Conservation (phyloP, 331 rosid genomes). For the Dryas integrifolia region DNA sequence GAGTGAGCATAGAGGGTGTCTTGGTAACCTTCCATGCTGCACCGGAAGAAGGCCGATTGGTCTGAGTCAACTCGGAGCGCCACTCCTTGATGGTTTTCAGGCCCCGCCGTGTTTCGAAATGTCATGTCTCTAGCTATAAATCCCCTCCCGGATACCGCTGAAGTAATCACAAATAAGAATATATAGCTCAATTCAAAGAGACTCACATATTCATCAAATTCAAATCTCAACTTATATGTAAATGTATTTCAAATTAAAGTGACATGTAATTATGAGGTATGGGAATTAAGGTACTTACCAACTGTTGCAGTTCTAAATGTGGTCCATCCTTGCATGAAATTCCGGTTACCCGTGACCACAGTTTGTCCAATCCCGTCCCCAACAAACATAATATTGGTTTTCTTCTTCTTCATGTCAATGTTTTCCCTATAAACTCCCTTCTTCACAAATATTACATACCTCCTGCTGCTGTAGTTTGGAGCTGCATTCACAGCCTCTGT, state of each 20-base stretch:
- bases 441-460: conserved; percentile 69
- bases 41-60: conserved; percentile 83
- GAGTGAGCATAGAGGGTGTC: conserved; percentile 94
- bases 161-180: conserved; percentile 8
- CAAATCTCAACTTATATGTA: too few relatives aligned
- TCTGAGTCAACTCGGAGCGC: conserved; percentile 88
- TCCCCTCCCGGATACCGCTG: conserved; percentile 85
- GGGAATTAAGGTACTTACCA: conserved; percentile 44
- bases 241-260: not conserved
- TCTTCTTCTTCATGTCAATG: conserved; percentile 75
- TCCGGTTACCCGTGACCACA: conserved; percentile 60
- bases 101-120: conserved; percentile 75
- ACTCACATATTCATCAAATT: too few relatives aligned
- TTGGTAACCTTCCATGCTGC: conserved; percentile 84
- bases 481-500: conserved; percentile 75
- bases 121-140: conserved; percentile 86
- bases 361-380: conserved; percentile 90
- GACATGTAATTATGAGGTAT: not conserved
- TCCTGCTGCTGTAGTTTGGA: conserved; percentile 52
- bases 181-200: too few relatives aligned
- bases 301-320: conserved; percentile 91
- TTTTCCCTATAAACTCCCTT: conserved; percentile 74
- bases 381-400: conserved; percentile 71
- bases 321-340: conserved; percentile 97
- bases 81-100: conserved; percentile 72